Evolutionary conservation across 768 basidiomycete genomes (phyloP).

Genomic region (Phanerodontia chrysosporium): DNA sequence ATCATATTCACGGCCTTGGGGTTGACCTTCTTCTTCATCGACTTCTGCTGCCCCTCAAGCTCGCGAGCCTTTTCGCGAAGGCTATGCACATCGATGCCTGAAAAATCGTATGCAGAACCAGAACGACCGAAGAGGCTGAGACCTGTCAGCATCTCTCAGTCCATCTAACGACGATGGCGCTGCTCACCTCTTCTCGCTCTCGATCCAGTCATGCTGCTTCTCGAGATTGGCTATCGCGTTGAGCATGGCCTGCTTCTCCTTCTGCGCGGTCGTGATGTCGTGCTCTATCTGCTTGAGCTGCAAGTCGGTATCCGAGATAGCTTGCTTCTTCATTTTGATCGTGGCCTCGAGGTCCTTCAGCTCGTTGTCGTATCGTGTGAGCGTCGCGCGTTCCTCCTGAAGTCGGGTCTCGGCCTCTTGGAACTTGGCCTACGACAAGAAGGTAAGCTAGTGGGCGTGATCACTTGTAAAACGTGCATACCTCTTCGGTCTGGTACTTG

Average conservation of each 20-base stretch:
- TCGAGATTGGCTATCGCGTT: conserved; percentile 64
- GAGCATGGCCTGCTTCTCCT: conserved; percentile 56
- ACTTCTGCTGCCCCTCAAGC: conserved; percentile 72
- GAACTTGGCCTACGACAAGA: conserved; percentile 43
- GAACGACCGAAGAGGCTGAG: conserved; percentile 78
- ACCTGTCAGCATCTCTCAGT: neutral
- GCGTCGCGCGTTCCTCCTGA: conserved; percentile 80
- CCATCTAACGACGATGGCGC: neutral
- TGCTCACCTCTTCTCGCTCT: conserved; percentile 79
- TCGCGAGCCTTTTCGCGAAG: conserved; percentile 65
- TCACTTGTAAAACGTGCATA: too few species aligned
- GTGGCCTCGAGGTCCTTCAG: conserved; percentile 76
- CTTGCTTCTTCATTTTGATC: conserved; percentile 78
- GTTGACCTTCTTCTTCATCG: conserved; percentile 94
- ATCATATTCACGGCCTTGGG: conserved; percentile 95
- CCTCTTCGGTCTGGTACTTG: conserved; percentile 9
- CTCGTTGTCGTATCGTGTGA: conserved; percentile 86
- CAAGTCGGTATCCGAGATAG: conserved; percentile 63
- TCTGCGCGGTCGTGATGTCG: conserved; percentile 54
- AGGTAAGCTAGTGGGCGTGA: too few species aligned
- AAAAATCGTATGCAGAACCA: conserved; percentile 81
- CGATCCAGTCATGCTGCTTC: conserved; percentile 84
- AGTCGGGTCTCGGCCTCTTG: conserved; percentile 67
- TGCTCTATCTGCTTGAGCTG: conserved; percentile 65
- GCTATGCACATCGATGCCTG: conserved; percentile 51